Evolutionary conservation across 2,329 filamentous ascomycete genomes (phyloP).

Genomic region (Stachybotrys echinatus): DNA sequence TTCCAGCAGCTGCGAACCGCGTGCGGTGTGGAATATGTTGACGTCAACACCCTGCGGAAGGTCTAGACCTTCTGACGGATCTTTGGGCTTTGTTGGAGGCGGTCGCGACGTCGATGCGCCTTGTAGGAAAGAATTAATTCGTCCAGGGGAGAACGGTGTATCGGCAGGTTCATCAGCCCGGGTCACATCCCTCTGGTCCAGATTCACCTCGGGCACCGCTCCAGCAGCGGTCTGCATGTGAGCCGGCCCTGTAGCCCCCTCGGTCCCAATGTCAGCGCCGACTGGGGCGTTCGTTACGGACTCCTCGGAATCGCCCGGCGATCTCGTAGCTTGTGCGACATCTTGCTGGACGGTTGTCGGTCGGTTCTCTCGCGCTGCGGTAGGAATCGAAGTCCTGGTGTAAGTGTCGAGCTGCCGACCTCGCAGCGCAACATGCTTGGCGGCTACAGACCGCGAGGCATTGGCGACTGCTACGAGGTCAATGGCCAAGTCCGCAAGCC

Average conservation of each 20-base stretch:
- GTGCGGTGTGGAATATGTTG: slow-evolving; percentile 42
- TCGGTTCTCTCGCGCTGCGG: not conserved
- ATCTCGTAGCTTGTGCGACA: not conserved
- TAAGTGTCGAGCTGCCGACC: slow-evolving; percentile 48
- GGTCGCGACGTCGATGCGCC: slow-evolving; percentile 1
- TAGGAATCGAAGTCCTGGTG: slow-evolving; percentile 35
- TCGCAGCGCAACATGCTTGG: slow-evolving; percentile 55
- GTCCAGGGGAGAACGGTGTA: not conserved
- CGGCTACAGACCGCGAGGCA: slow-evolving; percentile 63
- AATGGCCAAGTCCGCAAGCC: slow-evolving; percentile 59
- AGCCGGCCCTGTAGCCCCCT: not conserved
- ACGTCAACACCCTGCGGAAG: slow-evolving; percentile 36
- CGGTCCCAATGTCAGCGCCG: not conserved
- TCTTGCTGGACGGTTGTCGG: not conserved
- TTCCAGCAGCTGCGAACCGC: slow-evolving; percentile 39
- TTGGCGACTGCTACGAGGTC: slow-evolving; percentile 66
- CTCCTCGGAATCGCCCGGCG: not conserved
- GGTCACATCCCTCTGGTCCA: not conserved
- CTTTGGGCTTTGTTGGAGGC: slow-evolving; percentile 3
- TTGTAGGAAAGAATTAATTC: not conserved
- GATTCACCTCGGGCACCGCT: not conserved
- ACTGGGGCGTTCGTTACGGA: not conserved
- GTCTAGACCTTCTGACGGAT: slow-evolving; percentile 19
- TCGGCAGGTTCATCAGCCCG: slow-evolving; percentile 6
- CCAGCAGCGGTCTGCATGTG: not conserved